These are phyloP conservation scores for Nannochloris sp. DNA, from an alignment of 139 green algal species.

Conservation along the genomic window DNA sequence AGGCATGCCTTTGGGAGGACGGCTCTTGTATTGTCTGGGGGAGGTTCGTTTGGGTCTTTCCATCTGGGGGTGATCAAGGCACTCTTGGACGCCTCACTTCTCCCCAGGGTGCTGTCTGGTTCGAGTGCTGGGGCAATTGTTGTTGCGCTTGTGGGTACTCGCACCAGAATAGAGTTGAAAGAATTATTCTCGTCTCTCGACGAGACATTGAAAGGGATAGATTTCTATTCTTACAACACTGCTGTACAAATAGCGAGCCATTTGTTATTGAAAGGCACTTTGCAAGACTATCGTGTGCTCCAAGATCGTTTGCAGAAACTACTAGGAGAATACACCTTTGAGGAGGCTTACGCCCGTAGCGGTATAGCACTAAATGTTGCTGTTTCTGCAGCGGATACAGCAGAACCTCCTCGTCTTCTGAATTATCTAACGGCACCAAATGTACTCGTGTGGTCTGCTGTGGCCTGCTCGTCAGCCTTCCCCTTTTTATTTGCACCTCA, in stretches of 20 bases:
- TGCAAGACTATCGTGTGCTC: constrained; percentile 43
- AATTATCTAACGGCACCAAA: constrained; percentile 89
- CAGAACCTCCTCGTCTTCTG: constrained; percentile 84
- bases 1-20: constrained; percentile 90
- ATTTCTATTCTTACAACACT: constrained; percentile 82
- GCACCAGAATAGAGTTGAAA: constrained; percentile 60
- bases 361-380: constrained; percentile 88
- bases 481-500: constrained; percentile 75
- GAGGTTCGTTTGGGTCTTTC: constrained; percentile 72
- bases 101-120: constrained; percentile 85
- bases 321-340: constrained; percentile 76
- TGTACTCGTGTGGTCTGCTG: constrained; percentile 77
- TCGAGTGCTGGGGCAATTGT: constrained; percentile 74
- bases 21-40: constrained; percentile 85
- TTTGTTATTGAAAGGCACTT: constrained; percentile 55
- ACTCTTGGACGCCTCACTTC: constrained; percentile 74
- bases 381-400: constrained; percentile 75
- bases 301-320: constrained; percentile 50
- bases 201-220: constrained; percentile 44
- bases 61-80: constrained; percentile 51
- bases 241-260: constrained; percentile 51
- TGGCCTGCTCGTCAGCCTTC: constrained; percentile 80
- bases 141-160: constrained; percentile 38
- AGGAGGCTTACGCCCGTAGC: constrained; percentile 67
- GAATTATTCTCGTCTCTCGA: constrained; percentile 45